These are phyloP conservation scores for Candida tetrigidarum DNA, from an alignment of 1,139 yeast genomes.

Conservation along the genomic window DNA sequence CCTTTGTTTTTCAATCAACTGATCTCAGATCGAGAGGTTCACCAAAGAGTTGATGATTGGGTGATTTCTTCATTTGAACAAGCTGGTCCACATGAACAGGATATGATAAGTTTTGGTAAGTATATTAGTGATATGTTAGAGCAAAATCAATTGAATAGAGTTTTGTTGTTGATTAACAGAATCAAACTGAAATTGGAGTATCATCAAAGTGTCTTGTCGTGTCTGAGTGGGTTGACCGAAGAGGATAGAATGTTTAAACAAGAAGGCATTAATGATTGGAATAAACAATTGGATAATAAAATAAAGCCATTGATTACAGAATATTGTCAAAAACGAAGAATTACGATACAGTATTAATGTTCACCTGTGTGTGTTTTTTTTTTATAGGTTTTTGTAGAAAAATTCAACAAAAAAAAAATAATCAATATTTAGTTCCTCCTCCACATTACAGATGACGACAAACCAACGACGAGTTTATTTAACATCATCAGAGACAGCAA, in stretches of 20 bases:
- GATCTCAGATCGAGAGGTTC: constrained; percentile 32
- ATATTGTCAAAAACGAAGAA: constrained; percentile 9
- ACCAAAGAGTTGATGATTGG: constrained; percentile 50
- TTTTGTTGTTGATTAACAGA: constrained; percentile 25
- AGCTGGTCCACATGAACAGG: constrained; percentile 64
- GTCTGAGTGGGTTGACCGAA: constrained; percentile 1
- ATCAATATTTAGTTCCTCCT: neutral
- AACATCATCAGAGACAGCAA: constrained; percentile 22
- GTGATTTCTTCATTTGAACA: constrained; percentile 42
- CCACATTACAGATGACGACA: no score
- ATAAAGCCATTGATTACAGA: constrained; percentile 12
- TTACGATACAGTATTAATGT: neutral
- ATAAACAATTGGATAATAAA: constrained; percentile 15
- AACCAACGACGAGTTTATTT: constrained; percentile 25
- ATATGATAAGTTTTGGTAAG: constrained; percentile 42
- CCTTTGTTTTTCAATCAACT: constrained; percentile 43
- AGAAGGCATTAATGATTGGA: constrained; percentile 32
- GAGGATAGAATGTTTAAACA: constrained; percentile 11
- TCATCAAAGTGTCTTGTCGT: constrained; percentile 14
- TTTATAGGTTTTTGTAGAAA: neutral
- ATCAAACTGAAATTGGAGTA: constrained; percentile 21
- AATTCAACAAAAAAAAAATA: constrained; percentile 1
- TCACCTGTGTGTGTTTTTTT: no score
- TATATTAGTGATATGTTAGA: constrained; percentile 27
- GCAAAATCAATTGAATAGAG: constrained; percentile 24